Base-by-base conservation (phyloP, 352 stramenopile species). In the Pythium aquatile region DNA sequence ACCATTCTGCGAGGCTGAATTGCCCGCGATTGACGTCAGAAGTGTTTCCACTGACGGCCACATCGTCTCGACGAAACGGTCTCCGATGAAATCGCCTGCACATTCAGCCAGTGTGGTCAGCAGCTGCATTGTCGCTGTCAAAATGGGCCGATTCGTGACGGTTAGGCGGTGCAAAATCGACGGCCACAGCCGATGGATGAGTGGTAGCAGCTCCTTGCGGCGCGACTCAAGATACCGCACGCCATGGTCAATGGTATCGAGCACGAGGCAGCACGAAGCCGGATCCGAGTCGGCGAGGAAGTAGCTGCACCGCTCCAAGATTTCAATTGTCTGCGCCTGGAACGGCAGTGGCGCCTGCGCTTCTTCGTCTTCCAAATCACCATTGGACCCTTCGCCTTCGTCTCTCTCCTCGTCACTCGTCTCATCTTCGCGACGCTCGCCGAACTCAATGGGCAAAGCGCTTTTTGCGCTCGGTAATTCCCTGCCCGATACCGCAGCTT, bases 21-120 rank as follows among this genome's bases (percentile, higher is more conserved):
- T 71, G 32, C 77, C 69, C 35, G 73, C 53, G 35, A 90, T 79
- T 2, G 56, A 55, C 40, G 66, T 20, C 20, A 96, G 65, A 47
- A 90, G 67, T 14, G 56, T 59, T 35, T 68, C 70, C 14, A 93
- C 60, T 7, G 72, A 49, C 33, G 87, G 85, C 87, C 87, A 96
- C n/a, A 91, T 74, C 3, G 73, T 81, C 62, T 94, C 77, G 8
- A 94, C 80, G 64, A 96, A 94, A 3, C 80, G 74, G 49, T 92
- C 83, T 30, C 77, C 85, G 39, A 96, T 83, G 58, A 94, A 94
- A 56, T 96, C 87, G 0, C 77, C 81, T 17, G 80, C 85, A 61
- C 76, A 69, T 55, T 75, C 55, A 20, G 81, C 76, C 5, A 94
- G 33, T 1, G 77, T 85, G 14, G 58, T 72, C 35, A 96, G 53